Percentiles rank a stretch among this genome's conserved stretches.
phyloP scores from a whole-genome alignment of 2,329 filamentous ascomycete species.

The Sarocladium strictum region DNA sequence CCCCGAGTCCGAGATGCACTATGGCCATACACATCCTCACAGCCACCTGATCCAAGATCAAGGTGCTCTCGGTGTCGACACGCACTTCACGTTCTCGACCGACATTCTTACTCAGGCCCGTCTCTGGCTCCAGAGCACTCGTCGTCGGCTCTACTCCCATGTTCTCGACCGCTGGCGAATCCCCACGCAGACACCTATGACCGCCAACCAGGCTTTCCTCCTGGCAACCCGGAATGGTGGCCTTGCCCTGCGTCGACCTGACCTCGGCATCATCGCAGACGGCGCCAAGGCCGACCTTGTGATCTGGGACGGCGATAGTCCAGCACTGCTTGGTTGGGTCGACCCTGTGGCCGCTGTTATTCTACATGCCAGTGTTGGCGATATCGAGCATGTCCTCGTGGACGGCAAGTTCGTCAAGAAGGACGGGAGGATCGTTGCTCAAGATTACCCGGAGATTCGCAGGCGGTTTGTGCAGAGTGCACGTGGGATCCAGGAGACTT shows the following conservation, averaged over 20 bases:
- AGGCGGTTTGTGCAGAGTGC: constrained; percentile 10
- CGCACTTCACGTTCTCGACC: constrained; percentile 44
- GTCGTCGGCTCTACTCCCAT: constrained; percentile 32
- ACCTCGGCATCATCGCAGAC: constrained; percentile 41
- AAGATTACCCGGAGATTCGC: constrained; percentile 12
- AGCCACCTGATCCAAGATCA: constrained; percentile 42
- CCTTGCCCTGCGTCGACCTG: constrained; percentile 41
- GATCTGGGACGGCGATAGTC: constrained; percentile 40
- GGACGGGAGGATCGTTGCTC: constrained; percentile 29
- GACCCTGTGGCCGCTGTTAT: constrained; percentile 52
- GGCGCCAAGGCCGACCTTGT: constrained; percentile 51
- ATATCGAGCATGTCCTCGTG: constrained; percentile 44
- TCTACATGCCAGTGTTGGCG: constrained; percentile 46
- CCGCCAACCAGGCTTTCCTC: constrained; percentile 46
- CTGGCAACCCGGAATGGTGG: constrained; percentile 49
- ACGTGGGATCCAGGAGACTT: constrained; percentile 8
- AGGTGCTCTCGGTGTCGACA: constrained; percentile 47
- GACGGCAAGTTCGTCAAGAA: constrained; percentile 43
- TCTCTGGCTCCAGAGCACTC: constrained; percentile 42
- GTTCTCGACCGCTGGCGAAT: constrained; percentile 34
- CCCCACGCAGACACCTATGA: constrained; percentile 44
- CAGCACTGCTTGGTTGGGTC: constrained; percentile 45
- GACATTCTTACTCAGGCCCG: constrained; percentile 45
- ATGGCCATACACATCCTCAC: constrained; percentile 42
- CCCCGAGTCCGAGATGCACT: constrained; percentile 54